phyloP scores from a whole-genome alignment of 345 rosid genomes.

The Salix dunnii region DNA sequence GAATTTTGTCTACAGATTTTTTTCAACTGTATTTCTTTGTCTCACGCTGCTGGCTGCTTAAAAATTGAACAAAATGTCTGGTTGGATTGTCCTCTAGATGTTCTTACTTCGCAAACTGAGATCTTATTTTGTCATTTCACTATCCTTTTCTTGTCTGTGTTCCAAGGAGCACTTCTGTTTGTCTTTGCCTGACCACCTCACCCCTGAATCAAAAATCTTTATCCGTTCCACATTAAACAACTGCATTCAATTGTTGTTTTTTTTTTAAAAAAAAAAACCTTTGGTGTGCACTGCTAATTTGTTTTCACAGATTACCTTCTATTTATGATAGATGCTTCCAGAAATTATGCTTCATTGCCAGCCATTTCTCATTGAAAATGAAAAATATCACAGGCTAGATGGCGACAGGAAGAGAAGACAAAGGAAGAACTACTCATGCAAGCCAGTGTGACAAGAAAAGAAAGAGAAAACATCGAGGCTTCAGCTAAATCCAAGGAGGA shows the following conservation, averaged over 20 bases:
- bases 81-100: background rate
- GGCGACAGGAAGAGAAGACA: constrained; percentile 67
- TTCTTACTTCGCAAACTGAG: background rate
- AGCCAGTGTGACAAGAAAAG: constrained; percentile 44
- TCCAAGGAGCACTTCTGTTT: background rate
- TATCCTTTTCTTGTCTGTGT: constrained; percentile 6
- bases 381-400: constrained; percentile 62
- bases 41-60: background rate
- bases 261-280: background rate
- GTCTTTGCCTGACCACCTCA: background rate
- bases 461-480: constrained; percentile 47
- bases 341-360: constrained; percentile 18
- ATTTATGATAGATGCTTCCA: constrained; percentile 12
- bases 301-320: constrained; percentile 16
- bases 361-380: constrained; percentile 27
- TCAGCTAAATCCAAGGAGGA: constrained; percentile 50
- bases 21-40: background rate
- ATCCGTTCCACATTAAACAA: background rate
- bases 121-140: background rate
- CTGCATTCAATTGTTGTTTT: constrained; percentile 3
- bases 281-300: constrained; percentile 17
- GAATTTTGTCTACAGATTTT: background rate
- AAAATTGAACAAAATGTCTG: background rate
- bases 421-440: constrained; percentile 46
- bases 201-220: constrained; percentile 1